Conservation (phyloP, 345 rosid genomes). For the Citrus maxima region DNA sequence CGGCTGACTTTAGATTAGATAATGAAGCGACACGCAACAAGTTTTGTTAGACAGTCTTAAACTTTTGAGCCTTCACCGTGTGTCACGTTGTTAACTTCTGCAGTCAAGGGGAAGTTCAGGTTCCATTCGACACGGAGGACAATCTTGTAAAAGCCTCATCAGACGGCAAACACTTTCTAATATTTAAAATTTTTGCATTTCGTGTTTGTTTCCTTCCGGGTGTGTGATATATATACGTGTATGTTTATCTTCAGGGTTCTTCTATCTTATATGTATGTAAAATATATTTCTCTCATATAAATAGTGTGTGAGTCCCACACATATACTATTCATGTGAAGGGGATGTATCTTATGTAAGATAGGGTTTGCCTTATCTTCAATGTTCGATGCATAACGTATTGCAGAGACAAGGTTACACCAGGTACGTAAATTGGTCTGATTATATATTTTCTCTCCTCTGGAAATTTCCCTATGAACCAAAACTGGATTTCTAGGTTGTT, state of each 20-base stretch:
- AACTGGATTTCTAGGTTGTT: neutral
- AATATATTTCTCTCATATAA: too few species aligned
- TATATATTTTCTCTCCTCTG: neutral
- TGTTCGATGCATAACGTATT: too few species aligned
- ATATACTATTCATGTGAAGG: too few species aligned
- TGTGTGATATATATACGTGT: accelerated
- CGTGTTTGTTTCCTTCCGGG: neutral
- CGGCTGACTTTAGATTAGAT: neutral
- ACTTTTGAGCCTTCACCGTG: neutral
- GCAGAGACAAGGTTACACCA: neutral
- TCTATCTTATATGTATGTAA: too few species aligned
- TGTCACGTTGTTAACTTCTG: neutral
- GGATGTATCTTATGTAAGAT: too few species aligned
- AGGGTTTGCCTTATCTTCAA: too few species aligned
- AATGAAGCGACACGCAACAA: neutral
- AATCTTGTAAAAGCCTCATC: neutral
- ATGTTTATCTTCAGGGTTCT: too few species aligned
- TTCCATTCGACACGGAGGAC: neutral
- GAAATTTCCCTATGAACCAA: neutral
- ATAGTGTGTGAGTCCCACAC: too few species aligned
- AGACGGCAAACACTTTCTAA: too few species aligned
- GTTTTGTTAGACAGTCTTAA: neutral
- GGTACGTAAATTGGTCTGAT: neutral
- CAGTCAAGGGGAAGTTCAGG: neutral
- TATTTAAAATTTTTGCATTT: neutral